Base-by-base conservation (phyloP, 2,329 filamentous ascomycete genomes). In the Fragosphaeria purpurea region DNA sequence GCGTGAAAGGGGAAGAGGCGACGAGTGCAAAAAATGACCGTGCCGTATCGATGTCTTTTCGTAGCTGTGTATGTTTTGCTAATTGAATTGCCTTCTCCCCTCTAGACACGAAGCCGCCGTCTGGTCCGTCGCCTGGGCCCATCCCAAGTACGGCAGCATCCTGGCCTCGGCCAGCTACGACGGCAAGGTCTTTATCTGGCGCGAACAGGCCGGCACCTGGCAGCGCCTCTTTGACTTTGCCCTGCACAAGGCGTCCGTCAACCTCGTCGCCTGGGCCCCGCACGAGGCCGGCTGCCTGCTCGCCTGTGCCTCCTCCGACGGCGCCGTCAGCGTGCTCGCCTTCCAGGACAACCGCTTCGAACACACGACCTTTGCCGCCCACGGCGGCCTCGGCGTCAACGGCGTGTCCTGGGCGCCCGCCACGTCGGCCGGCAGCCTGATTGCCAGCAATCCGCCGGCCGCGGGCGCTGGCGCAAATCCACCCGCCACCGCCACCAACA, bases 171-270 rank as follows among this genome's bases (percentile, higher is more conserved):
- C 89, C 47, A 88, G 87, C 58, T 98, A 96, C 73, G 93, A 98
- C 69, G 93, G 91, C 69, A 95, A 95, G 70, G 91, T 98, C 58
- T 83, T 97, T 67, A 95, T 98, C 76, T 98, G 91, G 89, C 88
- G 90, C 67, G 93, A 98, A 70, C 85, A 90, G 67, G 74, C 70
- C 60, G 78, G 75, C 59, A 73, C 79, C 61, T 89, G 85, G 85
- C 85, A 89, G 62, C 83, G 85, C 65, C 88, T 96, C 67, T 95
- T 93, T 73, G 88, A 95, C 63, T 95, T 94, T 65, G 84, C 86
- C 55, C 79, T 91, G 50, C 91, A 97, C 80, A 95, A 91, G 67
- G 91, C 91, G 46, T 93, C 86, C 47, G 93, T 98, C 62, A 98
- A 98, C 74, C 87, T 94, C 62, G 88, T 98, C 46, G 83, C 90